Conservation (phyloP, 768 basidiomycete species). For the Serendipita indica region DNA sequence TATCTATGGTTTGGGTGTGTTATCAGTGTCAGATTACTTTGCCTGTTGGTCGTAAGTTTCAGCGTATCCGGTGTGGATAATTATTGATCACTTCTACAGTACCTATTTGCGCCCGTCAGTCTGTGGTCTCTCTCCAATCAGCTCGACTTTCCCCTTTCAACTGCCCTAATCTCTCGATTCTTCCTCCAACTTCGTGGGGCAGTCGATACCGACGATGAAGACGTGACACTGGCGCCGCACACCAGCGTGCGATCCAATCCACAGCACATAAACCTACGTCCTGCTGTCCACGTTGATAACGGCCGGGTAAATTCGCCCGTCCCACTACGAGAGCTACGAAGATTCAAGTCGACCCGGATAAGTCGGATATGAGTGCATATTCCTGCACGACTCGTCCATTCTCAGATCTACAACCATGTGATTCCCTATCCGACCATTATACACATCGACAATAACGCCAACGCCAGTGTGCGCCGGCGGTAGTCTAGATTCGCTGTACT, state of each 20-base stretch:
- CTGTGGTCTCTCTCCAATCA: neutral
- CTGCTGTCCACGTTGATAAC: too few species aligned
- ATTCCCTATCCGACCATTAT: too few species aligned
- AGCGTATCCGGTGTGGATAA: neutral
- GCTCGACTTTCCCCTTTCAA: neutral
- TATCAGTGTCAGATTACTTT: neutral
- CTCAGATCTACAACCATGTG: too few species aligned
- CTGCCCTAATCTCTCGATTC: neutral
- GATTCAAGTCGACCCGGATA: neutral
- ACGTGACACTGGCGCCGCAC: neutral
- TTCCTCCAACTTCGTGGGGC: conserved; percentile 5
- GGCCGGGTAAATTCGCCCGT: too few species aligned
- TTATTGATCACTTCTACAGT: neutral
- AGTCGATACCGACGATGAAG: neutral
- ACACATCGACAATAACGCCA: too few species aligned
- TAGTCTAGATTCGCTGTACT: too few species aligned
- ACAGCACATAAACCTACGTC: too few species aligned
- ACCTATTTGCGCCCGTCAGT: neutral
- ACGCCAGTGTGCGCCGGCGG: too few species aligned
- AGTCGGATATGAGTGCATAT: too few species aligned
- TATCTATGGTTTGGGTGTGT: neutral
- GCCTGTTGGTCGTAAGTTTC: conserved; percentile 1
- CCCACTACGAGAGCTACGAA: neutral
- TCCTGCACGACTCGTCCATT: too few species aligned
- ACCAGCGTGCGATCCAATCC: neutral